Evolutionary conservation across 176 grass and related monocot species (phyloP).

Genomic region (Cocos nucifera): DNA sequence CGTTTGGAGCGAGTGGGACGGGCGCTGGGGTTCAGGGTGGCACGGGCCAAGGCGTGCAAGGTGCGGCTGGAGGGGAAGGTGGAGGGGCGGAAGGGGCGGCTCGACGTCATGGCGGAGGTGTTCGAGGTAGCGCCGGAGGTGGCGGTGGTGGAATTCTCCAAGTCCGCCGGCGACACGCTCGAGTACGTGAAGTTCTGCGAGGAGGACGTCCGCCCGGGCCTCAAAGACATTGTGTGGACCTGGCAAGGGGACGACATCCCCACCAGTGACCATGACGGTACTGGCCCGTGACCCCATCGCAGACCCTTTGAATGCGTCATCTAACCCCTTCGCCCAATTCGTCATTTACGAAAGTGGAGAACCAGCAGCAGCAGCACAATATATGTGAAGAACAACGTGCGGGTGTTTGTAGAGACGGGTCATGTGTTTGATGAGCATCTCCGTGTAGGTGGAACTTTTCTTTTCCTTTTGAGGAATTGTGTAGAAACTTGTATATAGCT

Average conservation of each 20-base stretch:
- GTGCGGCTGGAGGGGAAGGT: slow-evolving; percentile 53
- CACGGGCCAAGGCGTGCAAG: slow-evolving; percentile 5
- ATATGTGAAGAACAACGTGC: too few species aligned
- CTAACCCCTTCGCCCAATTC: too few species aligned
- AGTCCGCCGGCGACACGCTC: slow-evolving; percentile 55
- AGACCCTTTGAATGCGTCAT: too few species aligned
- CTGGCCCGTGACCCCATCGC: not conserved
- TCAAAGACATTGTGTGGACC: slow-evolving; percentile 81
- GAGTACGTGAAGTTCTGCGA: slow-evolving; percentile 84
- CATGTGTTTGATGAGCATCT: too few species aligned
- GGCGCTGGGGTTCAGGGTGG: slow-evolving; percentile 38
- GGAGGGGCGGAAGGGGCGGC: slow-evolving; percentile 37
- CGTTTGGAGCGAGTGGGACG: slow-evolving; percentile 31
- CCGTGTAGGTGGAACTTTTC: too few species aligned
- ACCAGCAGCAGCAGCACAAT: too few species aligned
- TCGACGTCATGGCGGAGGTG: slow-evolving; percentile 55
- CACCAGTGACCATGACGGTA: not conserved
- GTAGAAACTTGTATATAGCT: too few species aligned
- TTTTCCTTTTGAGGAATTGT: too few species aligned
- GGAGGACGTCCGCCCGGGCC: slow-evolving; percentile 43
- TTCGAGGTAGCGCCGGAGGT: slow-evolving; percentile 59
- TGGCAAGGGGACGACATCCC: slow-evolving; percentile 57
- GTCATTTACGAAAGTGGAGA: too few species aligned
- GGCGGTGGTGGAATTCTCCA: slow-evolving; percentile 58
- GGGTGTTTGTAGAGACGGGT: too few species aligned